phyloP scores from a whole-genome alignment of 2,329 filamentous ascomycete species.

The Aspergillus bombycis region DNA sequence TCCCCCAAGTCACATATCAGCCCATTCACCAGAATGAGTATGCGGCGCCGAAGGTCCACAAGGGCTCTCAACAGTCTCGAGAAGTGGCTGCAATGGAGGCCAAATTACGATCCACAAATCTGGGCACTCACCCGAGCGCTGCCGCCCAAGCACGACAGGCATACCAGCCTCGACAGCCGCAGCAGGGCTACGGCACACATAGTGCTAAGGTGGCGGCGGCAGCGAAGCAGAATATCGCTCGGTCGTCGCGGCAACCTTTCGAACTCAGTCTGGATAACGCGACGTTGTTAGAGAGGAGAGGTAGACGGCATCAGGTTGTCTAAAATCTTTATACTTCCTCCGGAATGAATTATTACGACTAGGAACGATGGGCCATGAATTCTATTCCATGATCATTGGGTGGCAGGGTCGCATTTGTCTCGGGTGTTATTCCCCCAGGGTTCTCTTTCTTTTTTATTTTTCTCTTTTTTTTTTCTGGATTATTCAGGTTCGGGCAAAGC shows the following conservation, averaged over 20 bases:
- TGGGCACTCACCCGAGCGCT: conserved; percentile 57
- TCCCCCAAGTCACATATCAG: conserved; percentile 41
- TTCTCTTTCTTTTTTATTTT: conserved; percentile 14
- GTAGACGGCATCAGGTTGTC: conserved; percentile 43
- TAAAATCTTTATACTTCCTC: conserved; percentile 14
- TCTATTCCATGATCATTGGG: conserved; percentile 11
- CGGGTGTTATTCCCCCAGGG: conserved; percentile 10
- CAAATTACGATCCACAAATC: conserved; percentile 80
- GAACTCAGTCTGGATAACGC: conserved; percentile 91
- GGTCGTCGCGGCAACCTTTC: conserved; percentile 77
- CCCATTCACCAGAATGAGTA: conserved; percentile 28
- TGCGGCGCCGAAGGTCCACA: conserved; percentile 68
- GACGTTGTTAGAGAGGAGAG: conserved; percentile 77
- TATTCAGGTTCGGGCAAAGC: conserved; percentile 21
- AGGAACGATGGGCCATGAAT: conserved; percentile 11
- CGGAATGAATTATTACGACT: conserved; percentile 8
- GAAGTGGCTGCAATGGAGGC: conserved; percentile 78
- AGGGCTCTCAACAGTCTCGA: conserved; percentile 56
- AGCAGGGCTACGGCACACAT: conserved; percentile 82
- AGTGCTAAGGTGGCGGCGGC: conserved; percentile 81
- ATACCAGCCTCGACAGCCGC: conserved; percentile 52
- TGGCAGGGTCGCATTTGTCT: conserved; percentile 11
- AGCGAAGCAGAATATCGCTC: conserved; percentile 76
- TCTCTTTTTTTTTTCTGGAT: conserved; percentile 18
- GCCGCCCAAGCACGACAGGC: conserved; percentile 64